Evolutionary conservation across 2,329 filamentous ascomycete species (phyloP), one percentile per base, ranked within the genome.

Genomic region (Botrytis aclada): DNA sequence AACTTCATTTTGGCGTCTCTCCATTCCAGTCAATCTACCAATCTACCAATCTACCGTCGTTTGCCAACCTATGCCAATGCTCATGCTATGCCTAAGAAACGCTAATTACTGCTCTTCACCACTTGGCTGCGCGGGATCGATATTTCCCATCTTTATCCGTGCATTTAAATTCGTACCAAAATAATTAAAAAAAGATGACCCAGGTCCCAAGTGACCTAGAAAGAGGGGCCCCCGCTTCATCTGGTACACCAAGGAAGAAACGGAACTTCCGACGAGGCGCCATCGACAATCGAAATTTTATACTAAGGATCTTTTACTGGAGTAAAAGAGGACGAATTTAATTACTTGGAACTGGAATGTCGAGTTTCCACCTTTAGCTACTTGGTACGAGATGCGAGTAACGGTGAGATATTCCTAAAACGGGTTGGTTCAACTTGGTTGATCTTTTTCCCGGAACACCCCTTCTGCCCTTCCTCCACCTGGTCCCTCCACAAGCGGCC

Each of bases 111-210:
- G 3, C 51, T 54, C 12, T 29, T 4, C 2, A 22, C 8, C n/a
- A 65, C 41, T 65, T 54, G 47, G 45, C 47, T 20, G 45, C 64
- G 64, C 64, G 64, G 64, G 64, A 67, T 67, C 34, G 45, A 67
- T 67, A 8, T 54, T 41, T 56, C 43, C 64, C 64, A 54, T 67
- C 64, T 54, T 25, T 16, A 54, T 67, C 64, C 47, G 64, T 67
- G 64, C 64, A 67, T 54, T 47, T 9, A 29, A 56, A 39, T 39
- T 34, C 47, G 16, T 22, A 39, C 64, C 45, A 39, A 54, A 67
- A n/a, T 56, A 54, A 54, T 41, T 10, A 62, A 39, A 29, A 45
- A 56, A 56, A 56, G 12, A 37, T 25, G n/a, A 64, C 41, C 29
- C 62, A 34, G 32, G 62, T 56, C 56, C 58, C 58, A 61, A 61